A percentile compares a stretch with the other conserved stretches of the same genome.
phyloP scores from a whole-genome alignment of 2,329 filamentous ascomycete species.

The Ceratocystis ficicola region DNA sequence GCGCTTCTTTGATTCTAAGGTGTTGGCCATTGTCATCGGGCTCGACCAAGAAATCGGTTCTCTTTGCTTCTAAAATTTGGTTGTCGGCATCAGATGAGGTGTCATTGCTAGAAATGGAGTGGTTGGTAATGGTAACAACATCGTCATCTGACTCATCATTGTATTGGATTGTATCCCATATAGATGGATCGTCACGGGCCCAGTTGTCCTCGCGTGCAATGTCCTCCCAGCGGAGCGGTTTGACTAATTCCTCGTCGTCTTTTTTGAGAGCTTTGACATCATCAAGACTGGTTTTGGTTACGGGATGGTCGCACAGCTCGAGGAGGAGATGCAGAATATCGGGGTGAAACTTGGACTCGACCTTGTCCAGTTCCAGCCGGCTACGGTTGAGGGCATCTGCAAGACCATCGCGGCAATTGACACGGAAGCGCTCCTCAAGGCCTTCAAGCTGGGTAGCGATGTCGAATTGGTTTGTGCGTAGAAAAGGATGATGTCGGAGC shows the following conservation, averaged over 20 bases:
- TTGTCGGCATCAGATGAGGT: constrained; percentile 24
- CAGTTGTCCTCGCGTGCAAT: constrained; percentile 66
- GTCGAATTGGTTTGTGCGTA: constrained; percentile 64
- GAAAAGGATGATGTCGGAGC: constrained; percentile 44
- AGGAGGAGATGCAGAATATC: constrained; percentile 70
- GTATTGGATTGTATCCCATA: constrained; percentile 63
- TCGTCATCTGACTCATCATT: constrained; percentile 53
- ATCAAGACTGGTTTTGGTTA: constrained; percentile 53
- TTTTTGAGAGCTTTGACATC: constrained; percentile 43
- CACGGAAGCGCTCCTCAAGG: constrained; percentile 73
- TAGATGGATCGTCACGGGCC: constrained; percentile 44
- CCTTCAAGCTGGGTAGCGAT: constrained; percentile 53
- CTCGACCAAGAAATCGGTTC: constrained; percentile 30
- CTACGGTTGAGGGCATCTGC: constrained; percentile 56
- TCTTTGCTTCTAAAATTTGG: constrained; percentile 15
- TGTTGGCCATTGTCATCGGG: constrained; percentile 29
- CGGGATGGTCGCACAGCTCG: constrained; percentile 68
- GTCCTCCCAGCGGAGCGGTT: constrained; percentile 61
- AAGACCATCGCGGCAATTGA: constrained; percentile 66
- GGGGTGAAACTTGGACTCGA: constrained; percentile 54
- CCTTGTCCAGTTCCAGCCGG: constrained; percentile 44
- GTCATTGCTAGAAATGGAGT: constrained; percentile 30
- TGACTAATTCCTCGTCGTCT: constrained; percentile 33
- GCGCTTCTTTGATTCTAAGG: constrained; percentile 28
- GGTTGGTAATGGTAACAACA: constrained; percentile 28